Conservation (phyloP, 768 basidiomycete genomes). For the Flagelloscypha sp. region DNA sequence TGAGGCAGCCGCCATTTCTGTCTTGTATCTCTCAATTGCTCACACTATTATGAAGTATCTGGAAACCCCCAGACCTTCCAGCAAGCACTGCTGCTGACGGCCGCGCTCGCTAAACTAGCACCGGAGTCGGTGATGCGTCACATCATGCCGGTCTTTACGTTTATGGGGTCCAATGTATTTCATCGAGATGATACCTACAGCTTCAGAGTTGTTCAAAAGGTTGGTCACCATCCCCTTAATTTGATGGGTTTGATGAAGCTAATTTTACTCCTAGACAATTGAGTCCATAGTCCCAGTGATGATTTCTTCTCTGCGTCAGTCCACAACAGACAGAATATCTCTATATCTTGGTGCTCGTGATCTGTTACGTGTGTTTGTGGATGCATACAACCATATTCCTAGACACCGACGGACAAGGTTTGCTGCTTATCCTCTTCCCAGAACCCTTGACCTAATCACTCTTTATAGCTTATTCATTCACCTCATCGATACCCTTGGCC, state of each 20-base stretch:
- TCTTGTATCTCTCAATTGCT: conserved; percentile 3
- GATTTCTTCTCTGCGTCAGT: conserved; percentile 64
- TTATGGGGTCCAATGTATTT: conserved; percentile 98
- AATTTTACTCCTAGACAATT: conserved; percentile 78
- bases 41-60: conserved; percentile 44
- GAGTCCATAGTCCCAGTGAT: conserved; percentile 92
- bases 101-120: conserved; percentile 71
- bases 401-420: conserved; percentile 87
- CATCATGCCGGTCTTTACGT: conserved; percentile 97
- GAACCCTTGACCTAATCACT: conserved; percentile 3
- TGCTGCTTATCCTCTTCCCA: conserved; percentile 15
- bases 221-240: conserved; percentile 28
- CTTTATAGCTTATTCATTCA: conserved; percentile 75
- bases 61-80: conserved; percentile 93
- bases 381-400: conserved; percentile 86
- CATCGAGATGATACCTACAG: conserved; percentile 95
- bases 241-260: too few species aligned
- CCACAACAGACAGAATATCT: conserved; percentile 44
- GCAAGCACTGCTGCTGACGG: conserved; percentile 82
- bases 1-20: conserved; percentile 21
- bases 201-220: conserved; percentile 91
- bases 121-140: conserved; percentile 91
- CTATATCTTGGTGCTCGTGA: conserved; percentile 67
- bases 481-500: conserved; percentile 74
- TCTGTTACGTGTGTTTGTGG: conserved; percentile 87